Base-by-base conservation (phyloP, 352 stramenopile genomes). In the Globisporangium emineosum region DNA sequence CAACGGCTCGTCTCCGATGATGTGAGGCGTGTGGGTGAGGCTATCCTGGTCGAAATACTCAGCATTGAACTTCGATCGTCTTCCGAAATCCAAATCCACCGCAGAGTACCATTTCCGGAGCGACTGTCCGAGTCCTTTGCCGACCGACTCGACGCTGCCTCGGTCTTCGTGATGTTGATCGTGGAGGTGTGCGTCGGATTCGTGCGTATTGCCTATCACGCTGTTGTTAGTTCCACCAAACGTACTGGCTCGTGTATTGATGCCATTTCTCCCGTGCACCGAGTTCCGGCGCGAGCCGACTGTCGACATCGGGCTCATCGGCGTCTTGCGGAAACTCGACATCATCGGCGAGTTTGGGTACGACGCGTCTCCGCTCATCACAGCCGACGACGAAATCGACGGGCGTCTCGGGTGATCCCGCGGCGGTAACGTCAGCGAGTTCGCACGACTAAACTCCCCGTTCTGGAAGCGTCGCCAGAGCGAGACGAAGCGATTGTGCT, bases 21-120 rank as follows among this genome's bases (percentile, higher is more conserved):
- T 32, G 1, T 29, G 60, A 9, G 60, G 55, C 73, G 69, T 76
- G 35, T 88, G 58, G 35, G 71, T 66, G 25, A 76, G 67, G 2
- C 25, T 62, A 27, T 89, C 78, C 30, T 77, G 73, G 52, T 85
- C 76, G 30, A 93, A 93, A 53, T 92, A 92, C 53, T 93, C 85
- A 23, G 83, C 81, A 17, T 78, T 88, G 65, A 93, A 93, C 60
- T 81, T 79, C 0, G 84, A 93, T n/a, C 83, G 84, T 33, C 84
- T 79, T 0, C 81, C 76, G 10, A 90, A 84, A 53, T 91, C 82
- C n/a, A 79, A 64, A 25, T 91, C 82, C 78, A 90, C 82, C 30
- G 77, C 76, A 5, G 81, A 90, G 43, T 88, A 85, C 83, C 83
- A 93, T 42, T 85, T 83, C 60, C 83, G 86, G n/a, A 93, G 66